Base-by-base conservation (phyloP, 176 grass and related monocot species). In the Avena eriantha region DNA sequence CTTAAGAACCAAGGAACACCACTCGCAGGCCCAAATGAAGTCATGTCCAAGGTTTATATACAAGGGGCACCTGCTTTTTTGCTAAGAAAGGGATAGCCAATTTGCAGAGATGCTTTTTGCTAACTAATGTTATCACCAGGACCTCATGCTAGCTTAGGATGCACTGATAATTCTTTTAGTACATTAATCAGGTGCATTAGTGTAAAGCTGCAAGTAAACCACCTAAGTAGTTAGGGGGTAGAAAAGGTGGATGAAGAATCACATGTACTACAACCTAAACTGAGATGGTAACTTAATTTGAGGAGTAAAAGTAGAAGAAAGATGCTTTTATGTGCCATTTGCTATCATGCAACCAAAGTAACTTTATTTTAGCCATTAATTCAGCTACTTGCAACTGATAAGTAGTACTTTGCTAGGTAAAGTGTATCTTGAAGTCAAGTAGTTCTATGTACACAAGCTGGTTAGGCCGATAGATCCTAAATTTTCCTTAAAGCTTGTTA, bases 61-160 rank as follows among this genome's bases (percentile, higher is more conserved):
- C 86, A 83, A 82, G 79, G 73, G 31, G 43, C 64, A 48, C 29
- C 85, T 15, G 16, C 43, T 54, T 73, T 73, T 86, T 54, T 60
- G 17, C 22, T 87, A 34, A 86, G 21, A 78, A 90, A 90, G 23
- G 50, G 63, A 23, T 7, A 26, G 23, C 79, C 64, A 90, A 66
- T 67, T 82, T 83, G 84, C 65, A 35, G n/a, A 76, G n/a, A 54
- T 83, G 13, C 89, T 17, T 90, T 90, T 90, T 68, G 47, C 34
- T 86, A 86, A 86, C 35, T 83, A 90, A 90, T 79, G 54, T 86
- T 90, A 83, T 86, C 84, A 73, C 73, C 57, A 73, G 73, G 64
- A n/a, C 84, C 63, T 72, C 72, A 45, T 56, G 64, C 85, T 86
- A 83, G 80, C 73, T 86, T 86, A 87, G 79, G 73, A 79, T 83